Conservation (phyloP, 495 filamentous ascomycete genomes). For the Aspergillus funiculosus region DNA sequence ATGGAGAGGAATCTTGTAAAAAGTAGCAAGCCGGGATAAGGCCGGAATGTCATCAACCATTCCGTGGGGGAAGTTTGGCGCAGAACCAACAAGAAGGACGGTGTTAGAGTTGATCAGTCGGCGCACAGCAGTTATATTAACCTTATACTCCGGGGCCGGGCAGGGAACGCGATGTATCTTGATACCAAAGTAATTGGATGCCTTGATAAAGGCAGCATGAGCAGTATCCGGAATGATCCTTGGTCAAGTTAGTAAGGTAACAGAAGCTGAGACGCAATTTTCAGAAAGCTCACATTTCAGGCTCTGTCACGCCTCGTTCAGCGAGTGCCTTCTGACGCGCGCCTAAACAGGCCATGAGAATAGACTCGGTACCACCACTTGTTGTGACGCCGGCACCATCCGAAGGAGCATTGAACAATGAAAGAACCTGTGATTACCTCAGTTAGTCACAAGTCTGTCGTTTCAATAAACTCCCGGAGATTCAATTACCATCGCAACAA, state of each 20-base stretch:
- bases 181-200: constrained; percentile 90
- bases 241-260: constrained; percentile 18
- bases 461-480: background rate
- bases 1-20: constrained; percentile 77
- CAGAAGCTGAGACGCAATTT: background rate
- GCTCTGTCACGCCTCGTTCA: constrained; percentile 84
- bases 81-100: constrained; percentile 89
- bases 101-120: constrained; percentile 95
- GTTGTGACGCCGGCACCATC: constrained; percentile 85
- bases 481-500: constrained; percentile 79
- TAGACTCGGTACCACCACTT: constrained; percentile 90
- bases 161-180: constrained; percentile 86
- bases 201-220: constrained; percentile 95
- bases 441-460: background rate
- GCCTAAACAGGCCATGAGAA: constrained; percentile 86
- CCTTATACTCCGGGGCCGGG: constrained; percentile 78
- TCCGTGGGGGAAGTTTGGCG: constrained; percentile 96
- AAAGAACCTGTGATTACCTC: constrained; percentile 53
- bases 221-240: constrained; percentile 93
- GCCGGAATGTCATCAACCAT: constrained; percentile 91
- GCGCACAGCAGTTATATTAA: constrained; percentile 65
- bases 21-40: constrained; percentile 76
- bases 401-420: constrained; percentile 83
- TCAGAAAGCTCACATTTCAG: constrained; percentile 68
- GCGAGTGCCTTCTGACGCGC: constrained; percentile 81